Evolutionary conservation across 257 asterid species (phyloP), one percentile per base, ranked within the genome.

Genomic region (Penstemon eatonii): DNA sequence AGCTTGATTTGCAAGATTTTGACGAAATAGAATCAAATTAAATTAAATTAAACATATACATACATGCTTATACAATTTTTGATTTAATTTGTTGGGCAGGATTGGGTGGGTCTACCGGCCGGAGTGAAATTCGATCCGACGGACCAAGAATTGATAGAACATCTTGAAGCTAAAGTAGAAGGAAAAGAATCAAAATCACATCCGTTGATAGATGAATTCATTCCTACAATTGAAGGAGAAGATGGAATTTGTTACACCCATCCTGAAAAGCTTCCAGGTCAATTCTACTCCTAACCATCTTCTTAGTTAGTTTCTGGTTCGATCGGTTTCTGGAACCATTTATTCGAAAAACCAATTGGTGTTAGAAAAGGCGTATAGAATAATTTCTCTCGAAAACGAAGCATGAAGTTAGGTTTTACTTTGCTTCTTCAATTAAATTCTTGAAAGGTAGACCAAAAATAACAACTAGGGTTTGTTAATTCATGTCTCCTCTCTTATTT

Each of bases 111-210:
- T 25, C 33, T 25, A 25, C 33, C 33, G 2, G 33, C 33, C 33
- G 33, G 33, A 25, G 33, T 25, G 33, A 25, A 25, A 25, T 25
- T 25, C 33, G 33, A 25, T 25, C 33, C 33, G 33, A 25, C 33
- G 33, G 33, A 25, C 33, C 33, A 25, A 1, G 33, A 25, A 25
- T 25, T 25, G 33, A 25, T 25, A 25, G 33, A 25, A 25, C 33
- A 25, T 25, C 33, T 25, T 25, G 33, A 25, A 74, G 99, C 98
- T 0, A 87, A 94, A 70, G 96, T 91, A 0, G 84, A 83, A 69
- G 90, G 86, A n/a, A 82, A 82, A 57, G 93, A 87, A 65, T 78
- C 93, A 12, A 91, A 91, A 81, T 89, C 99, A 4, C 99, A 94
- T 80, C 99, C 98, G 11, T 82, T 94, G 88, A 94, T 94, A 36